Conservation (phyloP, 2,329 filamentous ascomycete genomes). For the Emergomyces orientalis region DNA sequence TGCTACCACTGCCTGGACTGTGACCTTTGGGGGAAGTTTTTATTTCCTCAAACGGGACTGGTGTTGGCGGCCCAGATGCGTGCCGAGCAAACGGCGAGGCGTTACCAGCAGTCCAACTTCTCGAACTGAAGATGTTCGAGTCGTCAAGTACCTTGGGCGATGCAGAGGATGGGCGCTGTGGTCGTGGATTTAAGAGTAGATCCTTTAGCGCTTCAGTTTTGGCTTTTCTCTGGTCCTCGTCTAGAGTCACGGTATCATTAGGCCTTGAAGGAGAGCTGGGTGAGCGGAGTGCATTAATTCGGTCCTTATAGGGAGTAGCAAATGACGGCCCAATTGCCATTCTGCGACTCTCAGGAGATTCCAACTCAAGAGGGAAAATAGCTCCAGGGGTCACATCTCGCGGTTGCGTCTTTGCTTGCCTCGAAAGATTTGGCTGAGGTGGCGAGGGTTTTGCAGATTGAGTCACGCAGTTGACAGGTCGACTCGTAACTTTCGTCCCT, state of each 20-base stretch:
- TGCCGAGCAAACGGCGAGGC: not conserved
- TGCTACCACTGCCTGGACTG: conserved; percentile 14
- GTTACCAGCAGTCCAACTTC: conserved; percentile 1
- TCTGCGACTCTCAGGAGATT: conserved; percentile 45
- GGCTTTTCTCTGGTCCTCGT: conserved; percentile 33
- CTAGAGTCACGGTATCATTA: conserved; percentile 18
- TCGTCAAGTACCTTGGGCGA: conserved; percentile 21
- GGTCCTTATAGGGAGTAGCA: conserved; percentile 47
- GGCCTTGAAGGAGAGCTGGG: conserved; percentile 27
- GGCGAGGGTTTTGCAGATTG: conserved; percentile 45
- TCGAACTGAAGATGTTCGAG: conserved; percentile 16
- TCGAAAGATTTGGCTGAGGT: conserved; percentile 32
- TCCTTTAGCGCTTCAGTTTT: conserved; percentile 40
- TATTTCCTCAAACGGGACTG: conserved; percentile 15
- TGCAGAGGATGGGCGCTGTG: conserved; percentile 28
- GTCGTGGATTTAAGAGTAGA: conserved; percentile 36
- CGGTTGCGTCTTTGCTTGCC: conserved; percentile 33
- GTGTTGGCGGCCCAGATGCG: conserved; percentile 26
- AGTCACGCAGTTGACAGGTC: conserved; percentile 36
- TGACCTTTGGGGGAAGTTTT: conserved; percentile 10
- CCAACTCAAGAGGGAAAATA: conserved; percentile 61
- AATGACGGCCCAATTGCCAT: conserved; percentile 56
- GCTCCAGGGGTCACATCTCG: conserved; percentile 43
- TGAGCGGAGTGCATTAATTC: conserved; percentile 37
- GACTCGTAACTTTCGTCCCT: conserved; percentile 50